Evolutionary conservation across 768 basidiomycete genomes (phyloP), one percentile per base, ranked within the genome.

Genomic region (Galerina sulciceps): DNA sequence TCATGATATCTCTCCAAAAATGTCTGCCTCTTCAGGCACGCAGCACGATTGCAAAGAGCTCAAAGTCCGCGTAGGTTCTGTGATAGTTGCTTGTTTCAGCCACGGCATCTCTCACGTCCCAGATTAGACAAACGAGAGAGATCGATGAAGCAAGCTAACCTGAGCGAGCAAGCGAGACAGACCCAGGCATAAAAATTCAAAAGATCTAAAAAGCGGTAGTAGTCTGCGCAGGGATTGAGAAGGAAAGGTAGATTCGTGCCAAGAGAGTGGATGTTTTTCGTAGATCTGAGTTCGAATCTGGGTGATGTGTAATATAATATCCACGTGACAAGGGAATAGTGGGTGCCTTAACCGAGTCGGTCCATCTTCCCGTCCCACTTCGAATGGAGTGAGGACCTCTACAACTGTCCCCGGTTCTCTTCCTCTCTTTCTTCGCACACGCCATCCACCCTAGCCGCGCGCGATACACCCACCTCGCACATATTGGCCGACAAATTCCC

Each of bases 311-410:
- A 31, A 31, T 6, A 37, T 31, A 31, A 31, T 6, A 37, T 26
- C 14, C 59, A 60, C 59, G 59, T 60, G 59, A 60, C 59, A 55
- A 35, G 36, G 46, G 59, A 38, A 47, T 49, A 45, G 61, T 57
- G 53, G 43, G 53, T 58, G 57, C 53, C 53, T 58, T 62, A 53
- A 34, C 55, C 50, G 49, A 52, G 53, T 58, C 61, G 61, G 61
- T 58, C 61, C 61, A 62, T 62, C 43, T 58, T 58, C 49, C 61
- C 61, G 61, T 58, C 61, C 42, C 52, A 42, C 53, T 55, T 58
- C 52, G 56, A 57, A 58, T 62, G 61, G 42, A 54, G 55, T 61
- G 60, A 61, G 56, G 56, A 37, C 48, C 47, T 44, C 46, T 46
- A 38, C 61, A 58, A 58, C 61, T 55, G 46, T 62, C 53, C 55